Evolutionary conservation across 176 grass and related monocot genomes (phyloP).

Genomic region (Ensete glaucum): DNA sequence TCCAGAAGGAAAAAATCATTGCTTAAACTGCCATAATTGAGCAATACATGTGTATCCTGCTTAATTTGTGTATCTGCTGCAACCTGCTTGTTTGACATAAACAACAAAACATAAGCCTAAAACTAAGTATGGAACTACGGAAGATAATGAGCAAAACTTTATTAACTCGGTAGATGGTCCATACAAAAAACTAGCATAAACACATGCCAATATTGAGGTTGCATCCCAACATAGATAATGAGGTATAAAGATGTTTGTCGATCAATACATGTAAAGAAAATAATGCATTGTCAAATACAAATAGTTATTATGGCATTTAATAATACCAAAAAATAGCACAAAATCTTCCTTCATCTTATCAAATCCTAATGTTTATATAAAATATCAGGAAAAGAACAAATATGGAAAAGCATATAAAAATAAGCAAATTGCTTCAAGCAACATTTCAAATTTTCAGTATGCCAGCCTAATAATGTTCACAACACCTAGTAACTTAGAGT

Average conservation of each 20-base stretch:
- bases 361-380: too few species aligned
- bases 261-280: not conserved
- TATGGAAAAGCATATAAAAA: too few species aligned
- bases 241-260: not conserved
- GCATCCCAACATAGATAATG: not conserved
- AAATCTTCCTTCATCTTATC: too few species aligned
- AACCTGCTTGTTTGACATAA: slow-evolving; percentile 39
- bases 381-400: too few species aligned
- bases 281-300: not conserved
- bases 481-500: too few species aligned
- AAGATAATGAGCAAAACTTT: not conserved
- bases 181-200: not conserved
- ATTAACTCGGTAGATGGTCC: not conserved
- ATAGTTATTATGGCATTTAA: too few species aligned
- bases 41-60: slow-evolving; percentile 47
- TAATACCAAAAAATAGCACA: too few species aligned
- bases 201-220: not conserved
- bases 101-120: not conserved
- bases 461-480: too few species aligned
- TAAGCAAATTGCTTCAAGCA: too few species aligned
- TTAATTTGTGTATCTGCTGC: slow-evolving; percentile 58
- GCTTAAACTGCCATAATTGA: slow-evolving; percentile 84
- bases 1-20: slow-evolving; percentile 92
- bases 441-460: too few species aligned
- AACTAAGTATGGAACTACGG: not conserved